A percentile compares a stretch with the other conserved stretches of the same genome.
phyloP scores from a whole-genome alignment of 345 rosid species.

The Bretschneidera sinensis region DNA sequence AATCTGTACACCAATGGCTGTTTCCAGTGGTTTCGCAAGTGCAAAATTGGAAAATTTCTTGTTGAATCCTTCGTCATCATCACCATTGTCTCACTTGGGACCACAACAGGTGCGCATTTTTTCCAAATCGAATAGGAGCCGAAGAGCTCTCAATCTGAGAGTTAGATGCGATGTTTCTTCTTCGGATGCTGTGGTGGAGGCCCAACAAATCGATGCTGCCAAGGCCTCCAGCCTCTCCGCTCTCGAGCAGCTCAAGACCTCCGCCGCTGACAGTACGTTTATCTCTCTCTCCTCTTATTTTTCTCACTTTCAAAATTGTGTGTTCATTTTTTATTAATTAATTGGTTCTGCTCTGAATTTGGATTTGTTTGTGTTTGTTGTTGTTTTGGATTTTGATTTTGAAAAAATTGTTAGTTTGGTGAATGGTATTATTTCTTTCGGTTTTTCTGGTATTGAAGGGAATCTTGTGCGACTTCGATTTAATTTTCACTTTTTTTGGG shows the following conservation, averaged over 20 bases:
- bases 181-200: slow-evolving; percentile 20
- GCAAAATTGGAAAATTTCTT: slow-evolving; percentile 40
- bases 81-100: slow-evolving; percentile 26
- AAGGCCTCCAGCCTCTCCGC: slow-evolving; percentile 48
- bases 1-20: slow-evolving; percentile 30
- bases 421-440: slow-evolving; percentile 2
- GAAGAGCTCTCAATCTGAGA: slow-evolving; percentile 25
- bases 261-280: slow-evolving; percentile 58
- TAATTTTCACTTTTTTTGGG: background rate
- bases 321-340: too few species aligned
- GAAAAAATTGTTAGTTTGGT: background rate
- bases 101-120: slow-evolving; percentile 24
- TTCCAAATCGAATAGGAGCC: slow-evolving; percentile 22
- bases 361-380: slow-evolving; percentile 1
- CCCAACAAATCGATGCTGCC: slow-evolving; percentile 10
- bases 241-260: slow-evolving; percentile 62
- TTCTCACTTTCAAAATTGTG: too few species aligned
- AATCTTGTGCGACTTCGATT: background rate
- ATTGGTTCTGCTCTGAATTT: background rate
- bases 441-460: background rate
- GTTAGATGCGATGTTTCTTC: slow-evolving; percentile 41
- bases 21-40: slow-evolving; percentile 41
- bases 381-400: slow-evolving; percentile 3
- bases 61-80: slow-evolving; percentile 28
- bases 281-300: background rate